A percentile compares a stretch with the other conserved stretches of the same genome.
These are phyloP conservation scores for Hypoxylon sp. DNA, from an alignment of 2,329 filamentous ascomycete species.

Conservation along the genomic window DNA sequence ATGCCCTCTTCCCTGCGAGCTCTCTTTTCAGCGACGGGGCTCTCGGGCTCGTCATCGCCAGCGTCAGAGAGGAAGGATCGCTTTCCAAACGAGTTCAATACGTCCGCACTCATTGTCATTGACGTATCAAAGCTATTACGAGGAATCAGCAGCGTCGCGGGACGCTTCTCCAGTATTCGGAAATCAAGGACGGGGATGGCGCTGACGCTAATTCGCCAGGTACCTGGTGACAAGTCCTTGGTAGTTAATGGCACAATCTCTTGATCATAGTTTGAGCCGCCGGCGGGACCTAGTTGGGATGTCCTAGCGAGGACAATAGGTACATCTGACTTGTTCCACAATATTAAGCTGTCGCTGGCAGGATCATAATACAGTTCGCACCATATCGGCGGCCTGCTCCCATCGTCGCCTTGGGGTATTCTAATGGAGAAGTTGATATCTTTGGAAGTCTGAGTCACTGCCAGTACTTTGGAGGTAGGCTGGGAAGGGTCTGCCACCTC, in stretches of 20 bases:
- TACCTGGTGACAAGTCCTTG: slow-evolving; percentile 67
- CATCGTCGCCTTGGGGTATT: slow-evolving; percentile 64
- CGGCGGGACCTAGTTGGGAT: slow-evolving; percentile 60
- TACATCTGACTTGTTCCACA: slow-evolving; percentile 69
- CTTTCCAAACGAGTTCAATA: slow-evolving; percentile 65
- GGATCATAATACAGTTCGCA: slow-evolving; percentile 74
- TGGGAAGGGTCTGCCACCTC: slow-evolving; percentile 66
- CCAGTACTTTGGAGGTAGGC: slow-evolving; percentile 70
- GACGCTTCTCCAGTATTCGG: slow-evolving; percentile 69
- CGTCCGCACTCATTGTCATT: slow-evolving; percentile 52
- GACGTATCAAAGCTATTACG: slow-evolving; percentile 53
- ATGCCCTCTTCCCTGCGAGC: slow-evolving; percentile 55
- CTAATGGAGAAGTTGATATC: slow-evolving; percentile 73
- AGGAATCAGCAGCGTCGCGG: slow-evolving; percentile 58
- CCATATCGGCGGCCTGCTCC: slow-evolving; percentile 66
- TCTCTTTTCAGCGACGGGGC: slow-evolving; percentile 59
- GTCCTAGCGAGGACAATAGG: slow-evolving; percentile 66
- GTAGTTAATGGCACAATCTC: slow-evolving; percentile 62
- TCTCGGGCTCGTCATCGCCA: slow-evolving; percentile 58
- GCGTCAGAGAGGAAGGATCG: slow-evolving; percentile 60
- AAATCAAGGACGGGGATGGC: slow-evolving; percentile 69
- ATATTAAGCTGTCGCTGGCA: slow-evolving; percentile 70
- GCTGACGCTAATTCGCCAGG: slow-evolving; percentile 69
- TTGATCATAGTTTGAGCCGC: slow-evolving; percentile 60
- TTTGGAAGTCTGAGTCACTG: slow-evolving; percentile 71